Evolutionary conservation across 257 asterid genomes (phyloP), one percentile per base, ranked within the genome.

Genomic region (Agastache rugosa): DNA sequence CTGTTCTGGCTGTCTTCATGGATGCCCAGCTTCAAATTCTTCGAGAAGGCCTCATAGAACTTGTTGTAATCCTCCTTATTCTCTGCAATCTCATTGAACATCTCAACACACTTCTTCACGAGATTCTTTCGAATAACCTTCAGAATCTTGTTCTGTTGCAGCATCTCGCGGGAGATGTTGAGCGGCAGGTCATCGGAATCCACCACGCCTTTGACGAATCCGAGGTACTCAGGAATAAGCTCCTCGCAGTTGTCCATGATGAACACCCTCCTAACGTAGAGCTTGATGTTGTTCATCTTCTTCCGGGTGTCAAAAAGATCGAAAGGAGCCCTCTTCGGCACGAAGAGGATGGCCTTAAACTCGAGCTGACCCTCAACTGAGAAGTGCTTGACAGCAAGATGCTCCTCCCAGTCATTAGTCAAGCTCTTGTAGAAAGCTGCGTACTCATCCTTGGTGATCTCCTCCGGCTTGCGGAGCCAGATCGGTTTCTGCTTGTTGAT

Each of bases 331-430:
- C 97, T 82, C 72, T 85, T 91, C 0, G 96, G 96, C 54, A 91
- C 96, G 75, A 89, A 91, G 23, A 91, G 91, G 15, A 91, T 77
- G 1, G 97, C 96, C 79, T 89, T 91, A 82, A 91, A 91, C 45
- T 91, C 96, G 4, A 91, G 93, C 77, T 91, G 97, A 3, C 97
- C 97, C 50, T 91, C 97, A 1, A 91, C 96, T 8, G 97, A 89
- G 77, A 91, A 91, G 63, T 91, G 96, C 66, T 91, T 87, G 35
- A 91, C 97, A 4, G 96, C 96, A 20, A 91, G 96, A 54, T 91
- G 96, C 0, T 91, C 97, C 69, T 91, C 96, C 97, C 97, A 91
- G 35, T 91, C 97, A 37, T 91, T 89, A 1, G 97, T 91, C 66
- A 91, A 37, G 83, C 96, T 91, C 87, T 89, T 89, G 83, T 91